Evolutionary conservation across 345 rosid genomes (phyloP), one percentile per base, ranked within the genome.

Genomic region (Citrus sp.): DNA sequence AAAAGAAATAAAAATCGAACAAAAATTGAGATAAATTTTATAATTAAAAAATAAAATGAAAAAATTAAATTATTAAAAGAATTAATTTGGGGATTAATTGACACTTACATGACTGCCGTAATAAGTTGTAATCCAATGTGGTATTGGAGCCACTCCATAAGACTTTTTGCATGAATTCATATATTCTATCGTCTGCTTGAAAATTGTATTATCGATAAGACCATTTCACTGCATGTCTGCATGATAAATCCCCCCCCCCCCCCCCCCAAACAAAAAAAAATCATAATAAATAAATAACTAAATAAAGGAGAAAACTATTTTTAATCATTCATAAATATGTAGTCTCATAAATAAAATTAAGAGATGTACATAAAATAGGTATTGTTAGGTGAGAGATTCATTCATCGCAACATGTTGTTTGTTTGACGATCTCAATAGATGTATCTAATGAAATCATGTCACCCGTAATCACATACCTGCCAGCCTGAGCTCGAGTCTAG

Each of bases 181-280:
- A 6, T 13, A 77, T 9, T n/a, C 19, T 64, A 61, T 72, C 27
- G 0, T n/a, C 42, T 9, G 67, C 65, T 9, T 49, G 75, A 51
- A 83, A 79, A 76, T 76, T 0, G 82, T 76, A 0, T 72, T 72
- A 3, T n/a, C 12, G 82, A 74, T 10, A 68, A 27, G 54, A 32
- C 75, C 14, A 83, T 16, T 18, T 83, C 80, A 68, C 80, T 79
- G 13, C 82, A 83, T 1, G 68, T 68, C 78, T 83, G 32, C 8
- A 61, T 21, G 21, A 34, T 18, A 18, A 12, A 37, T 12, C 30
- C 30, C 30, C 30, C 30, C 30, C 30, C 2, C 22, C 5, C 30
- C 30, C 30, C 30, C 30, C 30, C 30, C 2, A 28, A 28, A 30
- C 0, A 28, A 30, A 30, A 30, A 30, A 30, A 1, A 30, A 30